These are phyloP conservation scores for Cytospora paraplurivora DNA, from an alignment of 2,329 filamentous ascomycete genomes.

Conservation along the genomic window DNA sequence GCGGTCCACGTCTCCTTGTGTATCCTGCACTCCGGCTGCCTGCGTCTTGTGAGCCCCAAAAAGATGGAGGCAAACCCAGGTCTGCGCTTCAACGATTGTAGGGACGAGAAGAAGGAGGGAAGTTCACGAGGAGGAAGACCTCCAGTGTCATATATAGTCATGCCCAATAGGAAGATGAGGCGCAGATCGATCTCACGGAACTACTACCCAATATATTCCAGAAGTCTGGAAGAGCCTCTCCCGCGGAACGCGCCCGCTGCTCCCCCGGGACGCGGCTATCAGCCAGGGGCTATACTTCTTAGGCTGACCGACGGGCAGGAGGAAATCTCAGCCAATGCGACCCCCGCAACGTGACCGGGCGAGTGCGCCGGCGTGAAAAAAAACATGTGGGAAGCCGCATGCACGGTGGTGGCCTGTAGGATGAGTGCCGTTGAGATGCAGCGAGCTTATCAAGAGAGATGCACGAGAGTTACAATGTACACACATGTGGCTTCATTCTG, in stretches of 20 bases:
- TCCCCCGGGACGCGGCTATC: background rate
- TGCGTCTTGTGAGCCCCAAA: background rate
- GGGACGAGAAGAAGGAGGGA: background rate
- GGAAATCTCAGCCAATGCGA: conserved; percentile 21
- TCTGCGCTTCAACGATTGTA: too few species aligned
- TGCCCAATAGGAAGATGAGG: background rate
- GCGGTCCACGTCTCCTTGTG: conserved; percentile 26
- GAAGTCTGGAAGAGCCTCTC: conserved; percentile 17
- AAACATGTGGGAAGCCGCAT: conserved; percentile 14
- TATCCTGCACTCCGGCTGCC: conserved; percentile 24
- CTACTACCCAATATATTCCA: conserved; percentile 16
- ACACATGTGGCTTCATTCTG: background rate
- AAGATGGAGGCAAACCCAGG: too few species aligned
- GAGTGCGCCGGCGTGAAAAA: background rate
- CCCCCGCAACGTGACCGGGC: conserved; percentile 23
- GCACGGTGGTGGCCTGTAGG: background rate
- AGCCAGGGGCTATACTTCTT: conserved; percentile 17
- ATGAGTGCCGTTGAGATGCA: background rate
- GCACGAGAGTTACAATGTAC: background rate
- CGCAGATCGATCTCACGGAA: background rate
- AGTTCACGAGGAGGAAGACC: background rate
- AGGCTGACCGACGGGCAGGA: conserved; percentile 23
- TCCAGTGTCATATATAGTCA: background rate
- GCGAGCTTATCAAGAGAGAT: background rate
- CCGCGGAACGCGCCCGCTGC: conserved; percentile 12